These are phyloP conservation scores for Solanum habrochaites DNA, from an alignment of 257 asterid species.

Conservation along the genomic window DNA sequence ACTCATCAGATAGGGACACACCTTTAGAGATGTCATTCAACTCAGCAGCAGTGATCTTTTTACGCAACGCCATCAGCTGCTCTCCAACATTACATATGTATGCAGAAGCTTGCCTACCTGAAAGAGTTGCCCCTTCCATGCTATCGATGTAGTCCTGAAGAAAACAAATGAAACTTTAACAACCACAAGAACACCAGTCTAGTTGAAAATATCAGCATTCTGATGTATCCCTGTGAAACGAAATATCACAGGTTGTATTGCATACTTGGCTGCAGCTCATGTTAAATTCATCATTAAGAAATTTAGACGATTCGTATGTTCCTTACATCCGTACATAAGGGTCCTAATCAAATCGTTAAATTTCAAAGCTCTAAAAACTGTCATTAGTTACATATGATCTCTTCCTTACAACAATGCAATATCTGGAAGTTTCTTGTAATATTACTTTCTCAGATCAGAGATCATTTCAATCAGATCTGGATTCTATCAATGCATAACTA, in stretches of 20 bases:
- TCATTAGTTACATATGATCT: background rate
- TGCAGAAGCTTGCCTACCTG: slow-evolving; percentile 93
- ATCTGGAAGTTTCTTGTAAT: background rate
- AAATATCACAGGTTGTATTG: background rate
- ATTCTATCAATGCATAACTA: background rate
- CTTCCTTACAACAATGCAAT: background rate
- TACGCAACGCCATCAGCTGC: slow-evolving; percentile 50
- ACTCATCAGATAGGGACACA: slow-evolving; percentile 28
- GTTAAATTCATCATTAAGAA: background rate
- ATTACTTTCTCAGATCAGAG: background rate
- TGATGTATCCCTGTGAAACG: background rate
- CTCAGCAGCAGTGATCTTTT: slow-evolving; percentile 21
- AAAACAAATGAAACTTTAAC: background rate
- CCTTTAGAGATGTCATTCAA: slow-evolving; percentile 8
- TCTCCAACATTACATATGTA: slow-evolving; percentile 78
- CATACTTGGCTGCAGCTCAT: background rate
- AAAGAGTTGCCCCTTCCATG: slow-evolving; percentile 98
- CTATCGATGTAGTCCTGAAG: slow-evolving; percentile 94
- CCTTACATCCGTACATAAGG: background rate
- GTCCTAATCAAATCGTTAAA: background rate
- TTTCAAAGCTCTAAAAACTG: background rate
- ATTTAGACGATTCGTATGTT: background rate
- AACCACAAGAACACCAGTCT: background rate
- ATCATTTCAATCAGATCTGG: background rate
- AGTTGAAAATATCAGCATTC: background rate